Evolutionary conservation across 148 eudicot species (phyloP).

Genomic region (Silene uniflora): DNA sequence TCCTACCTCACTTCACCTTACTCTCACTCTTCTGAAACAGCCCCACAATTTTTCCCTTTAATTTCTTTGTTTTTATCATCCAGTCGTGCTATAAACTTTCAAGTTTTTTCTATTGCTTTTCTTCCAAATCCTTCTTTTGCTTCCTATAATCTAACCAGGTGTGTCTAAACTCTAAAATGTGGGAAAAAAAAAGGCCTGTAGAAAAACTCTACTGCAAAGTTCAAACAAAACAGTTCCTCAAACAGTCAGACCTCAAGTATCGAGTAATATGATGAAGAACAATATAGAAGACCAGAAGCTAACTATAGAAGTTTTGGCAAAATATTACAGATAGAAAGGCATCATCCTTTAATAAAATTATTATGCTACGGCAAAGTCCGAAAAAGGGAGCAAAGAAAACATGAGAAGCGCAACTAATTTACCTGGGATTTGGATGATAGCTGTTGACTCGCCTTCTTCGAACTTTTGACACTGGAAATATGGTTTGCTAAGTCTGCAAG

Average conservation of each 20-base stretch:
- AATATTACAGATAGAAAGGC: background rate
- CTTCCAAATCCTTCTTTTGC: background rate
- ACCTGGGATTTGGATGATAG: constrained; percentile 78
- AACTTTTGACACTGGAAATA: constrained; percentile 43
- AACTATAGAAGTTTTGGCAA: too few species aligned
- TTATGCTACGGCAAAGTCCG: background rate
- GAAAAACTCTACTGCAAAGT: background rate
- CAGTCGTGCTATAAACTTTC: background rate
- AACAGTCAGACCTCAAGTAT: background rate
- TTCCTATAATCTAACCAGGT: too few species aligned
- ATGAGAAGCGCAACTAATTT: constrained; percentile 6
- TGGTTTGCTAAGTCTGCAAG: constrained; percentile 54
- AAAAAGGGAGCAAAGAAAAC: background rate
- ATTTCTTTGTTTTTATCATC: background rate
- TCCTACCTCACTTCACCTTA: too few species aligned
- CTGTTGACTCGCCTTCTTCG: constrained; percentile 56
- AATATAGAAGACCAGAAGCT: background rate
- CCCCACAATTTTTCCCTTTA: too few species aligned
- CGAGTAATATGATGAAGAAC: background rate
- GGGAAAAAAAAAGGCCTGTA: background rate
- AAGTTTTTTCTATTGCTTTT: background rate
- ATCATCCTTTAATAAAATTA: background rate
- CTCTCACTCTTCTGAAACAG: too few species aligned
- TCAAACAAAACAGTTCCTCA: background rate
- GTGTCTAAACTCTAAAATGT: too few species aligned